Percentiles rank a stretch among this genome's conserved stretches.
phyloP scores from a whole-genome alignment of 1,139 yeast species.

The Blastobotrys malaysiensis region DNA sequence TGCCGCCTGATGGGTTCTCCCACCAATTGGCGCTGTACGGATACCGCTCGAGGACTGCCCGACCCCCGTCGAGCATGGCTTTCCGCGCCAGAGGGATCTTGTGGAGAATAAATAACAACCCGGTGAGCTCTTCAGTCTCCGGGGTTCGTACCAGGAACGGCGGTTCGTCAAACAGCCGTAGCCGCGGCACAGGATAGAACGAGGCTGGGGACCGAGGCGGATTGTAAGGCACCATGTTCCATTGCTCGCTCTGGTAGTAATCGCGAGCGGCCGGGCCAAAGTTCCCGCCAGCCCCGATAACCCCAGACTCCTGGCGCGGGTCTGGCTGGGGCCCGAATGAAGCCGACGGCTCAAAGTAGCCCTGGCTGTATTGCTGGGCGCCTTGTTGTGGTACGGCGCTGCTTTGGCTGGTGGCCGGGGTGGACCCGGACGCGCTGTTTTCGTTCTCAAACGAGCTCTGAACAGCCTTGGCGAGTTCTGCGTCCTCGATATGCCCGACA shows the following conservation, averaged over 20 bases:
- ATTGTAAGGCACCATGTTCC: slow-evolving; percentile 27
- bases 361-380: slow-evolving; percentile 1
- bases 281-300: neutral
- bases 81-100: slow-evolving; percentile 39
- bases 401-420: neutral
- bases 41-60: slow-evolving; percentile 30
- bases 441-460: slow-evolving; percentile 11
- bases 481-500: slow-evolving; percentile 7
- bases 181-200: slow-evolving; percentile 5
- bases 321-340: slow-evolving; percentile 1
- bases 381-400: neutral
- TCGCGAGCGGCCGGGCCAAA: slow-evolving; percentile 28
- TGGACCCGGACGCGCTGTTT: neutral
- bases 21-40: slow-evolving; percentile 44
- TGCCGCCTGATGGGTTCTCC: slow-evolving; percentile 32
- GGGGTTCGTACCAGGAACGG: slow-evolving; percentile 35
- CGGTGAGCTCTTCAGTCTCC: slow-evolving; percentile 32
- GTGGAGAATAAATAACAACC: slow-evolving; percentile 41
- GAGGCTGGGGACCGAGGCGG: neutral
- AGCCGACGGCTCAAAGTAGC: slow-evolving; percentile 14
- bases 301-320: slow-evolving; percentile 2
- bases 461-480: slow-evolving; percentile 16
- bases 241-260: slow-evolving; percentile 22
- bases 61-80: slow-evolving; percentile 33
- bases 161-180: slow-evolving; percentile 17